Conservation (phyloP, 208 protist species). For the Blechomonas ayalai region DNA sequence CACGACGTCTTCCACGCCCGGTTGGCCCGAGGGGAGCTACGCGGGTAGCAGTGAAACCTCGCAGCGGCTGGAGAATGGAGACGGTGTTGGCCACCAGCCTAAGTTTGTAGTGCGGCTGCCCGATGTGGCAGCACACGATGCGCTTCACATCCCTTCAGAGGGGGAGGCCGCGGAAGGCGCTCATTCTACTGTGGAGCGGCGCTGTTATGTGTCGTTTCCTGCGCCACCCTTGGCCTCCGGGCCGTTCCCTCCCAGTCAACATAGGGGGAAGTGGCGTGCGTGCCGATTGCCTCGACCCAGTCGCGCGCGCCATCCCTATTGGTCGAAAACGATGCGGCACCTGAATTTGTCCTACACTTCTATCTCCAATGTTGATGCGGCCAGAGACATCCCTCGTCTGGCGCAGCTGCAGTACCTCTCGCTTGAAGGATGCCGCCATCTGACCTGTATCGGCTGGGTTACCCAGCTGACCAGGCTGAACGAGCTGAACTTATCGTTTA, state of each 20-base stretch:
- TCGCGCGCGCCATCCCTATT: slow-evolving; percentile 3
- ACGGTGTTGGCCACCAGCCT: slow-evolving; percentile 16
- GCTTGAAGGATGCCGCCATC: slow-evolving; percentile 37
- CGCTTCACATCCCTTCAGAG: too few species aligned
- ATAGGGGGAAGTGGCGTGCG: too few species aligned
- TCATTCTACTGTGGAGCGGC: too few species aligned
- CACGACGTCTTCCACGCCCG: slow-evolving; percentile 5
- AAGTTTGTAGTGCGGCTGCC: slow-evolving; percentile 20
- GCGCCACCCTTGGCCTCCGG: too few species aligned
- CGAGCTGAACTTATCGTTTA: slow-evolving; percentile 38
- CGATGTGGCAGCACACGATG: slow-evolving; percentile 19
- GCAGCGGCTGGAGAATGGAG: not conserved
- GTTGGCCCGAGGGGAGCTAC: not conserved
- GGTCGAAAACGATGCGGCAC: slow-evolving; percentile 29
- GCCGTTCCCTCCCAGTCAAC: too few species aligned
- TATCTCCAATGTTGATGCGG: slow-evolving; percentile 21
- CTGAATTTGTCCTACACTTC: slow-evolving; percentile 53
- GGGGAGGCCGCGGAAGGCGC: too few species aligned
- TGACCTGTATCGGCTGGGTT: slow-evolving; percentile 24
- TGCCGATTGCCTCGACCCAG: not conserved
- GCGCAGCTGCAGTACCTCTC: slow-evolving; percentile 23
- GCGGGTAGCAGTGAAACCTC: not conserved
- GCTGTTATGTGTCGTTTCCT: too few species aligned
- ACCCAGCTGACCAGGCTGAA: slow-evolving; percentile 15
- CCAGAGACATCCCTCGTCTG: slow-evolving; percentile 31